Evolutionary conservation across 257 asterid genomes (phyloP).

Genomic region (Leonotis leonurus): DNA sequence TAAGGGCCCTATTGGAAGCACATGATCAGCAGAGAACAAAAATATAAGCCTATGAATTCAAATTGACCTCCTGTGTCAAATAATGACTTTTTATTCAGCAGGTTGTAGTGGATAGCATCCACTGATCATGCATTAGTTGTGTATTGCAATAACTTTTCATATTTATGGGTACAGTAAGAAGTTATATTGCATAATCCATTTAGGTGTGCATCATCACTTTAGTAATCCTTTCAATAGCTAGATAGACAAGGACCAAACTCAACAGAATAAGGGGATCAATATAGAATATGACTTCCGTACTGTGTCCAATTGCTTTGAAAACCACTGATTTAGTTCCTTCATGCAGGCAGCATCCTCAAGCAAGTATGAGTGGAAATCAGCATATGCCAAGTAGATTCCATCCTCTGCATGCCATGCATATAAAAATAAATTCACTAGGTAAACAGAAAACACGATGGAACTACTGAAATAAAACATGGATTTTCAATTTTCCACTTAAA

Average conservation of each 20-base stretch:
- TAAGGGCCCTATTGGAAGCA: conserved; percentile 77
- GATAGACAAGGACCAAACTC: neutral
- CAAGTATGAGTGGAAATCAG: conserved; percentile 82
- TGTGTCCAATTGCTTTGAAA: conserved; percentile 80
- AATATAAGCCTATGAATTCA: conserved; percentile 4
- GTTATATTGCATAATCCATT: conserved; percentile 2
- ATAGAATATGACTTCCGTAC: conserved; percentile 27
- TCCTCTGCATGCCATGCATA: conserved; percentile 48
- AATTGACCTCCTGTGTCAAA: neutral
- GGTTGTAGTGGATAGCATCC: no score
- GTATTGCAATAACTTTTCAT: no score
- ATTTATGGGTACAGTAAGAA: conserved; percentile 1
- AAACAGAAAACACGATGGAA: conserved; percentile 5
- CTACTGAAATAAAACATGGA: conserved; percentile 1
- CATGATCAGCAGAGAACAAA: conserved; percentile 14
- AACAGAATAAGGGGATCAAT: neutral
- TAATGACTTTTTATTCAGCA: neutral
- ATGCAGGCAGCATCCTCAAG: conserved; percentile 70
- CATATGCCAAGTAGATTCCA: conserved; percentile 79
- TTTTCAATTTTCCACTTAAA: conserved; percentile 7
- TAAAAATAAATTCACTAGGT: conserved; percentile 5
- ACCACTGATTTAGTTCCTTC: conserved; percentile 93
- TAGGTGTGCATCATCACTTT: neutral
- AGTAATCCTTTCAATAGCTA: conserved; percentile 9
- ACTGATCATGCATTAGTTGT: no score